A percentile compares a stretch with the other conserved stretches of the same genome.
These are phyloP conservation scores for Neurospora hispaniola DNA, from an alignment of 495 filamentous ascomycete genomes.

Conservation along the genomic window DNA sequence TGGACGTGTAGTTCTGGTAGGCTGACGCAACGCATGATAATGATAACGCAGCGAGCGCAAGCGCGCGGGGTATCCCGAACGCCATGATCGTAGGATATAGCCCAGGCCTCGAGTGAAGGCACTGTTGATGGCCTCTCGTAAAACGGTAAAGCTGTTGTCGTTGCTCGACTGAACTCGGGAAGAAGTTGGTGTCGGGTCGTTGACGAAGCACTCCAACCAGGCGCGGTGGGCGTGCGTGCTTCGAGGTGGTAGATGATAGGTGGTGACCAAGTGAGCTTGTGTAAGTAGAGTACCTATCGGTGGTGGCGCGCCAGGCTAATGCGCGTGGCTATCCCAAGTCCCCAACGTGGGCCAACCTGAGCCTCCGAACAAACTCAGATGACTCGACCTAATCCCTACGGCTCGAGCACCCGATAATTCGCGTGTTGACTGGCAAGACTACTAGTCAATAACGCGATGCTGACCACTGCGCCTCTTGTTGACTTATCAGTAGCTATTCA, in stretches of 20 bases:
- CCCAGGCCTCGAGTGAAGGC: slow-evolving; percentile 2
- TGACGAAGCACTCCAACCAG: background rate
- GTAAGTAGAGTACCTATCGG: background rate
- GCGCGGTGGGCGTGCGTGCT: background rate
- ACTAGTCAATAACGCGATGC: background rate
- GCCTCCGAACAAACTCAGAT: background rate
- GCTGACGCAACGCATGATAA: slow-evolving; percentile 32
- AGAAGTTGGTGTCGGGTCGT: background rate
- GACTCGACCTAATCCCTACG: background rate
- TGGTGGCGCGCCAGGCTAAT: background rate
- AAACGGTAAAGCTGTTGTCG: background rate
- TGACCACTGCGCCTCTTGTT: background rate
- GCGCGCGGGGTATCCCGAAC: slow-evolving; percentile 20
- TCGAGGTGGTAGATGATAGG: background rate
- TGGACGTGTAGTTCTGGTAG: slow-evolving; percentile 33
- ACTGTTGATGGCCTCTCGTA: background rate
- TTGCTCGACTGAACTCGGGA: background rate
- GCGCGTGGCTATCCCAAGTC: background rate
- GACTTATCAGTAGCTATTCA: background rate
- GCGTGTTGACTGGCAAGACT: background rate
- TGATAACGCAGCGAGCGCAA: slow-evolving; percentile 28
- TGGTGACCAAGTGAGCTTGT: background rate
- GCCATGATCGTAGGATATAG: slow-evolving; percentile 25
- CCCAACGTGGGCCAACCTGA: background rate
- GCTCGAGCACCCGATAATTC: background rate